These are phyloP conservation scores for Pythium myriotylum DNA, from an alignment of 352 stramenopile species.

Conservation along the genomic window DNA sequence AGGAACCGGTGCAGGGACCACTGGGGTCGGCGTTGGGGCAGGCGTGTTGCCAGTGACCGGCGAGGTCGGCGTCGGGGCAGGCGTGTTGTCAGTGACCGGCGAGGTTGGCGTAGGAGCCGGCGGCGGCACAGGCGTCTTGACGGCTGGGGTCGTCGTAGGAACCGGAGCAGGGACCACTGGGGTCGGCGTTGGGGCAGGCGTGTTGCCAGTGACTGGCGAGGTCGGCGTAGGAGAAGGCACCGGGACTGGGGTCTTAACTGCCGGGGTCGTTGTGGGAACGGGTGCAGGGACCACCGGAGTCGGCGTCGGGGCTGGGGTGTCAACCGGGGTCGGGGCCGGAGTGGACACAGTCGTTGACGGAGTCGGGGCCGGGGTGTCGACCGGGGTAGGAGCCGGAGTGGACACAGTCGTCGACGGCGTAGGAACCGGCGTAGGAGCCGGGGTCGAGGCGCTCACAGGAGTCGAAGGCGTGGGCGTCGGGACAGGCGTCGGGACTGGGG, in stretches of 20 bases:
- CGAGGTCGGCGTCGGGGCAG: conserved; percentile 1
- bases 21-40: neutral
- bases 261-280: neutral
- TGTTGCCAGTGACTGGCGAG: neutral
- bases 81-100: no score
- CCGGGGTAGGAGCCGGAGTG: neutral
- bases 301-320: neutral
- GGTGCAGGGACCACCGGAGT: neutral
- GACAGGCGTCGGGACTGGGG: neutral
- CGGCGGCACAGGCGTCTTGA: neutral
- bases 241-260: no score
- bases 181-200: neutral
- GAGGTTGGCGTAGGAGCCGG: neutral
- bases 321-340: neutral
- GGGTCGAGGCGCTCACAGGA: no score
- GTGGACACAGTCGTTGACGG: conserved; percentile 1
- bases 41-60: neutral
- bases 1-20: neutral
- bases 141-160: neutral
- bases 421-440: neutral
- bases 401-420: neutral
- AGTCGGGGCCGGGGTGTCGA: neutral
- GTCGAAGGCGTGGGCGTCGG: neutral
- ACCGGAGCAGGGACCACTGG: neutral
- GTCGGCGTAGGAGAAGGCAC: conserved; percentile 2